A percentile compares a stretch with the other conserved stretches of the same genome.
These are phyloP conservation scores for Sextonia rubra DNA, from an alignment of 164 flowering plant genomes.

Conservation along the genomic window DNA sequence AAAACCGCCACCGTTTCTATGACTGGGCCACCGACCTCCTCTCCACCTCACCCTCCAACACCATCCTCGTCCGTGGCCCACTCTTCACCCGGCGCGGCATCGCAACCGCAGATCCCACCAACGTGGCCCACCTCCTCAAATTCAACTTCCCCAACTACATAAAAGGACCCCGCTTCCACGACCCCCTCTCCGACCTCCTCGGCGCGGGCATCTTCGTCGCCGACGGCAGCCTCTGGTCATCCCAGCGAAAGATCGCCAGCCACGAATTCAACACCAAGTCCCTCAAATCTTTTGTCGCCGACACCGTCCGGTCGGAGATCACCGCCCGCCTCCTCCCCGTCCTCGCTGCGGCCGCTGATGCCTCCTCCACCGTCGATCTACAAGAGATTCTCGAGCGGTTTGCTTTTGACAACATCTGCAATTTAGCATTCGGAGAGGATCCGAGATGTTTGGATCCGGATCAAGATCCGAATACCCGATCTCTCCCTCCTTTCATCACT, in stretches of 20 bases:
- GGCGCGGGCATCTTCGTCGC: constrained; percentile 47
- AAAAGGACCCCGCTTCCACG: constrained; percentile 38
- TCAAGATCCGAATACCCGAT: background rate
- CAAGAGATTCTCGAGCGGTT: constrained; percentile 30
- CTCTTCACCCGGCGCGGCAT: constrained; percentile 29
- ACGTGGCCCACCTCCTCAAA: constrained; percentile 35
- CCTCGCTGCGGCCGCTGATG: constrained; percentile 17
- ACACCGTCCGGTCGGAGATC: constrained; percentile 24
- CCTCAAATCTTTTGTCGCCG: constrained; percentile 32
- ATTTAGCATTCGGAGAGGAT: constrained; percentile 45
- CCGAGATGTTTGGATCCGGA: constrained; percentile 13
- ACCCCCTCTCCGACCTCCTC: constrained; percentile 35
- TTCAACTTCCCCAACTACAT: constrained; percentile 42
- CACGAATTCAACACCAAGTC: constrained; percentile 45
- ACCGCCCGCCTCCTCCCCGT: constrained; percentile 28
- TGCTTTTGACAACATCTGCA: constrained; percentile 40
- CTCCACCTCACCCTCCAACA: constrained; percentile 32
- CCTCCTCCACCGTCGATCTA: constrained; percentile 22
- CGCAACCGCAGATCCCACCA: constrained; percentile 39
- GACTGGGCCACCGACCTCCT: constrained; percentile 51
- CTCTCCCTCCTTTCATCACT: constrained; percentile 13
- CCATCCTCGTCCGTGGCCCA: constrained; percentile 29
- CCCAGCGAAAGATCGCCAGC: constrained; percentile 47
- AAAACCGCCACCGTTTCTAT: constrained; percentile 46
- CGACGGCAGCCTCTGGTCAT: constrained; percentile 35